Percentiles rank a stretch among this genome's conserved stretches.
Evolutionary conservation across 2,329 filamentous ascomycete species (phyloP).

Genomic region (Botrytis fabae): DNA sequence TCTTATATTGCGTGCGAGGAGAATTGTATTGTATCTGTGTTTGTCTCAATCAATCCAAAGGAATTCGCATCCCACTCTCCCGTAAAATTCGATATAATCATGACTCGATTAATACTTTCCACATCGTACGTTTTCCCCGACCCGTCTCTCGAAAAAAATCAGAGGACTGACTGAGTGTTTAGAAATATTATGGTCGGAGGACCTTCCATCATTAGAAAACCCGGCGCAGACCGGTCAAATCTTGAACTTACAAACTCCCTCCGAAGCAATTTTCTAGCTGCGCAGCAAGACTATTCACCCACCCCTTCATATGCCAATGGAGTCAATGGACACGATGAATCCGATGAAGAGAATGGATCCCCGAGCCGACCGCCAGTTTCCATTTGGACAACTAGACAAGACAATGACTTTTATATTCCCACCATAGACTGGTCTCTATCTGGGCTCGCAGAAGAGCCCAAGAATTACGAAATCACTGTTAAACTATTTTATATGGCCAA

Average conservation of each 20-base stretch:
- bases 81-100: slow-evolving; percentile 36
- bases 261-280: slow-evolving; percentile 76
- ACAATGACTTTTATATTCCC: slow-evolving; percentile 70
- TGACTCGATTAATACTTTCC: slow-evolving; percentile 80
- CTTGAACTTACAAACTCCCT: slow-evolving; percentile 89
- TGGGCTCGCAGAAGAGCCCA: slow-evolving; percentile 75
- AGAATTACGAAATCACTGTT: slow-evolving; percentile 89
- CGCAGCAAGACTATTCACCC: slow-evolving; percentile 61
- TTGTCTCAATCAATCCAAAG: not conserved
- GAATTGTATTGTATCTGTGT: not conserved
- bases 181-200: slow-evolving; percentile 66
- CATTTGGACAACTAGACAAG: slow-evolving; percentile 69
- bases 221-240: slow-evolving; percentile 79
- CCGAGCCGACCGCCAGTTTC: slow-evolving; percentile 37
- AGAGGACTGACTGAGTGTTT: slow-evolving; percentile 24
- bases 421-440: slow-evolving; percentile 70
- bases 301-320: slow-evolving; percentile 43
- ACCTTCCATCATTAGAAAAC: slow-evolving; percentile 79
- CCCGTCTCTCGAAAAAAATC: slow-evolving; percentile 7
- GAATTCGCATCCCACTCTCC: slow-evolving; percentile 16
- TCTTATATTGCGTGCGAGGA: not conserved
- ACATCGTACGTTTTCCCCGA: slow-evolving; percentile 65
- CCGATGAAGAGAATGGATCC: slow-evolving; percentile 34
- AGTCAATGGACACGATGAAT: slow-evolving; percentile 38
- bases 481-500: slow-evolving; percentile 91